Conservation (phyloP, 2,329 filamentous ascomycete species). For the Beauveria asiatica region DNA sequence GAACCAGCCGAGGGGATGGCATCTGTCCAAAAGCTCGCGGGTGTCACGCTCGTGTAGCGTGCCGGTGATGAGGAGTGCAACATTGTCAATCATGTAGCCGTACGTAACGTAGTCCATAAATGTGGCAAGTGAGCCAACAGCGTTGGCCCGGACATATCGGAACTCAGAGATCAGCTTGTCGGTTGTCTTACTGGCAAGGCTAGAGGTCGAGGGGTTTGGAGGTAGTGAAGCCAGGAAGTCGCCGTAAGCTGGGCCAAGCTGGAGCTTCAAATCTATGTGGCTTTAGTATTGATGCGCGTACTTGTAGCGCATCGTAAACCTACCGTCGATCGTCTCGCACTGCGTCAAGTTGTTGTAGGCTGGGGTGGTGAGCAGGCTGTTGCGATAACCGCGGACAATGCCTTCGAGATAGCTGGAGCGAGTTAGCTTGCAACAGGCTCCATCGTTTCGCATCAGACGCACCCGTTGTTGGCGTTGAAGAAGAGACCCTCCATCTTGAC, state of each 20-base stretch:
- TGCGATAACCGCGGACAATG: constrained; percentile 94
- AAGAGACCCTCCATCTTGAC: constrained; percentile 77
- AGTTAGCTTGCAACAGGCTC: constrained; percentile 19
- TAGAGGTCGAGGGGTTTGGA: constrained; percentile 93
- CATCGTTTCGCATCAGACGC: constrained; percentile 24
- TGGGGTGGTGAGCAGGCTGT: constrained; percentile 77
- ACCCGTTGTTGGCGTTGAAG: constrained; percentile 94
- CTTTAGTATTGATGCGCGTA: constrained; percentile 1
- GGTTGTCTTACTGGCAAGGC: constrained; percentile 88
- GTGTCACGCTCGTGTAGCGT: constrained; percentile 97
- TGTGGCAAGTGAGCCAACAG: constrained; percentile 79
- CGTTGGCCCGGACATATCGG: constrained; percentile 89
- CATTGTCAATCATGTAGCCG: constrained; percentile 99
- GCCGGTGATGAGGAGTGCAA: constrained; percentile 93
- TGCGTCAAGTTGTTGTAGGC: constrained; percentile 95
- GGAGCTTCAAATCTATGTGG: constrained; percentile 80
- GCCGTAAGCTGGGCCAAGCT: constrained; percentile 92
- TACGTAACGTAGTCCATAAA: constrained; percentile 99
- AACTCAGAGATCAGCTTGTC: constrained; percentile 98
- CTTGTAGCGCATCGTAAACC: constrained; percentile 16
- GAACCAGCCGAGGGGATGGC: constrained; percentile 96
- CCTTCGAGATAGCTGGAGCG: constrained; percentile 80
- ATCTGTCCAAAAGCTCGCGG: constrained; percentile 86
- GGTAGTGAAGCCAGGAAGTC: constrained; percentile 91
- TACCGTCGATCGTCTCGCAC: constrained; percentile 96